Percentiles rank a stretch among this genome's conserved stretches.
These are phyloP conservation scores for Teratosphaeriaceae sp. DNA, from an alignment of 2,329 filamentous ascomycete genomes.

Conservation along the genomic window DNA sequence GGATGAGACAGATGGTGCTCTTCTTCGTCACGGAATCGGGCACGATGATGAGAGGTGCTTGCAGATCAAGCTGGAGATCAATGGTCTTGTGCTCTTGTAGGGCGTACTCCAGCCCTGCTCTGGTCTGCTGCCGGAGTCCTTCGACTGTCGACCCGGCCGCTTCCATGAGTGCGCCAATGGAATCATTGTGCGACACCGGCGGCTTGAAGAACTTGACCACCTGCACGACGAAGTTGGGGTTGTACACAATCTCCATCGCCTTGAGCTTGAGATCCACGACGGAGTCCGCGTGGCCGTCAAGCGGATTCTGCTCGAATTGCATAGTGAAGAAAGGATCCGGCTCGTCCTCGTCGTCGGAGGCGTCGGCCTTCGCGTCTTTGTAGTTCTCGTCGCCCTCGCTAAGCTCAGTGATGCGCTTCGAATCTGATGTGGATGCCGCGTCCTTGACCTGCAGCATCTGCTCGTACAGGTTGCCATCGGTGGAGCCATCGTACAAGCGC, in stretches of 20 bases:
- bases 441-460: constrained; percentile 97
- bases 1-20: constrained; percentile 78
- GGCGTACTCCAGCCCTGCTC: constrained; percentile 92
- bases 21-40: constrained; percentile 83
- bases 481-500: constrained; percentile 93
- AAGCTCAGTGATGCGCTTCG: constrained; percentile 43
- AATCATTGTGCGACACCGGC: constrained; percentile 96
- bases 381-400: constrained; percentile 40
- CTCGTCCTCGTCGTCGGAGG: constrained; percentile 41
- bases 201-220: constrained; percentile 94
- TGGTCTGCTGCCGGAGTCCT: constrained; percentile 87
- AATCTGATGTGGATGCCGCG: constrained; percentile 53
- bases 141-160: constrained; percentile 93
- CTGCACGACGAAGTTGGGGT: constrained; percentile 85
- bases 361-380: constrained; percentile 36
- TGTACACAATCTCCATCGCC: constrained; percentile 95
- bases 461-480: constrained; percentile 80
- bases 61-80: constrained; percentile 90
- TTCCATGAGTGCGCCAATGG: constrained; percentile 92
- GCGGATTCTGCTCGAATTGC: constrained; percentile 87
- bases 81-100: constrained; percentile 97
- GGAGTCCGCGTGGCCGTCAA: constrained; percentile 87
- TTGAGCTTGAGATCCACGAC: constrained; percentile 87
- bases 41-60: constrained; percentile 92
- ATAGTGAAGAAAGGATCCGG: constrained; percentile 85